Conservation (phyloP, 805 yeast species). For the Diddensiella santjacobensis region DNA sequence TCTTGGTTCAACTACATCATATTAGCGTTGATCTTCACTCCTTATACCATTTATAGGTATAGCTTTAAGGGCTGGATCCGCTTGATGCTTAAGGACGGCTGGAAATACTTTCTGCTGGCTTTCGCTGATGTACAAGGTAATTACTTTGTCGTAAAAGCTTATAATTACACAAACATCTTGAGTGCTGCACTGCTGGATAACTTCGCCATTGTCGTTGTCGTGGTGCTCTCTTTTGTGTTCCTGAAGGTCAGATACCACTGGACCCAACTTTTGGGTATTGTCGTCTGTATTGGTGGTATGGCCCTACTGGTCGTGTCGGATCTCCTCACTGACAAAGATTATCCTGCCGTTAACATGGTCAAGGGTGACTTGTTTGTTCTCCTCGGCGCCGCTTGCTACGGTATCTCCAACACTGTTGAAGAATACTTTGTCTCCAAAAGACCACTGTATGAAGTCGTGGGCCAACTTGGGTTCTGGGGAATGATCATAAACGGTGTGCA, state of each 20-base stretch:
- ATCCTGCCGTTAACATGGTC: slow-evolving; percentile 38
- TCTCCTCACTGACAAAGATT: slow-evolving; percentile 39
- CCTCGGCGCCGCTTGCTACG: slow-evolving; percentile 44
- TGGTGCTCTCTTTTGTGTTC: slow-evolving; percentile 39
- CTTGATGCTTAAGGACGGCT: slow-evolving; percentile 35
- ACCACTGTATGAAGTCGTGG: slow-evolving; percentile 43
- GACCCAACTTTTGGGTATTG: slow-evolving; percentile 41
- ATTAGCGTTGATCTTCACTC: slow-evolving; percentile 37
- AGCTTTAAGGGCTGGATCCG: slow-evolving; percentile 37
- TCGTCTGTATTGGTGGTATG: slow-evolving; percentile 42
- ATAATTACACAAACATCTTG: slow-evolving; percentile 41
- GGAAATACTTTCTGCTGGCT: slow-evolving; percentile 42
- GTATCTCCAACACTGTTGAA: slow-evolving; percentile 42
- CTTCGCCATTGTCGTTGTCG: slow-evolving; percentile 44
- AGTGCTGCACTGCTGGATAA: slow-evolving; percentile 43
- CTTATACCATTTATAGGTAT: slow-evolving; percentile 37
- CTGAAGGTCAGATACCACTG: slow-evolving; percentile 44
- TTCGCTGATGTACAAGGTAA: slow-evolving; percentile 47
- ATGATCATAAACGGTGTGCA: slow-evolving; percentile 42
- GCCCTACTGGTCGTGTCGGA: slow-evolving; percentile 41
- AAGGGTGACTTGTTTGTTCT: slow-evolving; percentile 44
- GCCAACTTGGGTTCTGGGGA: slow-evolving; percentile 43
- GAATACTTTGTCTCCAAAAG: slow-evolving; percentile 43
- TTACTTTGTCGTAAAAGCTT: slow-evolving; percentile 44
- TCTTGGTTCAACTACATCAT: slow-evolving; percentile 39